Percentiles rank a stretch among this genome's conserved stretches.
Evolutionary conservation across 768 basidiomycete genomes (phyloP).

Genomic region (Gymnopilus junonius): DNA sequence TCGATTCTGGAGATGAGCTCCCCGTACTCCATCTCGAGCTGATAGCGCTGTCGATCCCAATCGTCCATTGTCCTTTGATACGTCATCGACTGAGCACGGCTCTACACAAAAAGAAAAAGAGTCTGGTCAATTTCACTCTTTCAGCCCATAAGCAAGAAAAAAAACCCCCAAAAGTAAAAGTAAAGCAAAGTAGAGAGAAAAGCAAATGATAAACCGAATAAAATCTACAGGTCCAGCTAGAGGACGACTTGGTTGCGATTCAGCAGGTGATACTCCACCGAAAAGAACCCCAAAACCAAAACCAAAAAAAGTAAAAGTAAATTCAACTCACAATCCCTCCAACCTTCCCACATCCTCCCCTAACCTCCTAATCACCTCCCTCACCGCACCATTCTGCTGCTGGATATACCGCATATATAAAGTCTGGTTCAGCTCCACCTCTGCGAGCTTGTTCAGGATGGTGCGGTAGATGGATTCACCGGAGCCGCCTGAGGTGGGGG

Average conservation of each 20-base stretch:
- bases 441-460: constrained; percentile 91
- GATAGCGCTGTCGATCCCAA: constrained; percentile 67
- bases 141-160: neutral
- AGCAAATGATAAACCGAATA: too few relatives aligned
- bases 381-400: constrained; percentile 79
- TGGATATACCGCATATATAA: constrained; percentile 86
- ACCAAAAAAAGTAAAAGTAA: neutral
- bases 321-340: constrained; percentile 74
- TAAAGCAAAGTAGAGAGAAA: too few relatives aligned
- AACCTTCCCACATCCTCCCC: constrained; percentile 80
- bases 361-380: constrained; percentile 74
- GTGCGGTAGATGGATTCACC: constrained; percentile 96
- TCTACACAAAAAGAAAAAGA: constrained; percentile 40
- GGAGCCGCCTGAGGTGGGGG: constrained; percentile 28
- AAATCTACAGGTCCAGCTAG: too few relatives aligned
- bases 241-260: too few relatives aligned
- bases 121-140: neutral
- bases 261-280: neutral
- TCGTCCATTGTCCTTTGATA: constrained; percentile 68
- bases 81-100: constrained; percentile 69
- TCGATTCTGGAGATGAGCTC: constrained; percentile 74
- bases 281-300: neutral
- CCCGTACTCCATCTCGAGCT: constrained; percentile 72
- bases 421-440: constrained; percentile 87
- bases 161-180: neutral